Evolutionary conservation across 2,329 filamentous ascomycete genomes (phyloP).

Genomic region (Fusarium multiceps): DNA sequence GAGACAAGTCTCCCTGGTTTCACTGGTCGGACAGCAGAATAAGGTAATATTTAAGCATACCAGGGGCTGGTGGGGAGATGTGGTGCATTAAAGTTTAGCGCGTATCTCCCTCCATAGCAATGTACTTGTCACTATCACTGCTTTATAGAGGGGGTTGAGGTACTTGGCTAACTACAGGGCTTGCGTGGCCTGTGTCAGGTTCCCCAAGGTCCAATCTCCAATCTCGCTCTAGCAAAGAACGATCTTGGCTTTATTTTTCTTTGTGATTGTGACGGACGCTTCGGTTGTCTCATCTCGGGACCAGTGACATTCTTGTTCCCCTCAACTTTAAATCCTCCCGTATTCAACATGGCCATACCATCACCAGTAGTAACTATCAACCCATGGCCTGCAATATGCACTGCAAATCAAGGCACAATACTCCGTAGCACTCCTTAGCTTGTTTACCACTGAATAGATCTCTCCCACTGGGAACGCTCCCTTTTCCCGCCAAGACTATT

Average conservation of each 20-base stretch:
- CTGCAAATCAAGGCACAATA: slow-evolving; percentile 10
- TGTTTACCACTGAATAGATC: too few relatives aligned
- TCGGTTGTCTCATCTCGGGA: slow-evolving; percentile 11
- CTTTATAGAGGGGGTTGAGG: too few relatives aligned
- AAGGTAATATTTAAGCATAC: slow-evolving; percentile 48
- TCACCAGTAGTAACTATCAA: neutral
- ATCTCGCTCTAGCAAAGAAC: slow-evolving; percentile 1
- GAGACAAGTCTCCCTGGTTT: slow-evolving; percentile 24
- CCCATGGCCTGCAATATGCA: neutral
- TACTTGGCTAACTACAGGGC: slow-evolving; percentile 18
- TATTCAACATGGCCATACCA: too few relatives aligned
- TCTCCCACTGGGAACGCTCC: neutral
- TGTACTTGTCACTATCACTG: too few relatives aligned
- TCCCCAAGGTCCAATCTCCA: slow-evolving; percentile 11
- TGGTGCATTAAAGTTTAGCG: slow-evolving; percentile 44
- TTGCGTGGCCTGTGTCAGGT: slow-evolving; percentile 30
- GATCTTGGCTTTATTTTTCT: slow-evolving; percentile 25
- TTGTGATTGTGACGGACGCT: slow-evolving; percentile 13
- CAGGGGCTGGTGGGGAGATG: slow-evolving; percentile 30
- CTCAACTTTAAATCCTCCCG: neutral
- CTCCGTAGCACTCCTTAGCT: too few relatives aligned
- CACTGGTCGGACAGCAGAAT: slow-evolving; percentile 33
- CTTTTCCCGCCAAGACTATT: slow-evolving; percentile 28
- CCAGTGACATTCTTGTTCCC: neutral
- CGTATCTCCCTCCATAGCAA: neutral